phyloP scores from a whole-genome alignment of 345 rosid species.

The Eucalyptus cloeziana region DNA sequence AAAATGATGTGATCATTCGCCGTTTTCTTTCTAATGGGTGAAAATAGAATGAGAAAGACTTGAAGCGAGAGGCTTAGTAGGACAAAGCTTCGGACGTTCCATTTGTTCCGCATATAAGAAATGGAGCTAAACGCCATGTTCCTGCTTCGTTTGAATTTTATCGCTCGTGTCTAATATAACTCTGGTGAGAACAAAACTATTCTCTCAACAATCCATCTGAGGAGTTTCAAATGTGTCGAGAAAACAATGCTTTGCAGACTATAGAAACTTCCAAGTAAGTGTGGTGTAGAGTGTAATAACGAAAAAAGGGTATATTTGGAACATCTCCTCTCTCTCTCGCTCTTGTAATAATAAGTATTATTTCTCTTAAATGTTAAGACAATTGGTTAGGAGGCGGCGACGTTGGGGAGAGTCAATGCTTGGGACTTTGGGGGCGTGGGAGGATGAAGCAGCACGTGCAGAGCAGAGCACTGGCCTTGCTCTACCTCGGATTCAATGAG shows the following conservation, averaged over 20 bases:
- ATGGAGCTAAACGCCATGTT: not conserved
- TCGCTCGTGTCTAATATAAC: not conserved
- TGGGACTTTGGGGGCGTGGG: no score
- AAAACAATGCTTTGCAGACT: not conserved
- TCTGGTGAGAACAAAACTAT: not conserved
- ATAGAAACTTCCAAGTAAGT: no score
- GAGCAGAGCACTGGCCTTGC: no score
- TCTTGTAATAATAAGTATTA: no score
- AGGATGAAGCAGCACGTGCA: no score
- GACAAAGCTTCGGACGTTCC: not conserved
- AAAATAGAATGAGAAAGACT: not conserved
- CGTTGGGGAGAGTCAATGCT: no score
- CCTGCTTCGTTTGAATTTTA: not conserved
- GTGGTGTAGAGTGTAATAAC: no score
- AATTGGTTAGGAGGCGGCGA: no score
- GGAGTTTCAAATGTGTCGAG: not conserved
- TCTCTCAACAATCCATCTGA: not conserved
- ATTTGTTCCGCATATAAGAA: not conserved
- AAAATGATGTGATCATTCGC: rapidly evolving
- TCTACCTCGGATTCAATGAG: no score
- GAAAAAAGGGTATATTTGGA: no score
- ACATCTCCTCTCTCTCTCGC: no score
- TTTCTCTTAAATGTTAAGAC: no score
- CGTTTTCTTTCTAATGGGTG: not conserved
- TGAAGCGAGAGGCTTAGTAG: not conserved